Conservation (phyloP, 2,329 filamentous ascomycete species). For the Diaporthe sp. region DNA sequence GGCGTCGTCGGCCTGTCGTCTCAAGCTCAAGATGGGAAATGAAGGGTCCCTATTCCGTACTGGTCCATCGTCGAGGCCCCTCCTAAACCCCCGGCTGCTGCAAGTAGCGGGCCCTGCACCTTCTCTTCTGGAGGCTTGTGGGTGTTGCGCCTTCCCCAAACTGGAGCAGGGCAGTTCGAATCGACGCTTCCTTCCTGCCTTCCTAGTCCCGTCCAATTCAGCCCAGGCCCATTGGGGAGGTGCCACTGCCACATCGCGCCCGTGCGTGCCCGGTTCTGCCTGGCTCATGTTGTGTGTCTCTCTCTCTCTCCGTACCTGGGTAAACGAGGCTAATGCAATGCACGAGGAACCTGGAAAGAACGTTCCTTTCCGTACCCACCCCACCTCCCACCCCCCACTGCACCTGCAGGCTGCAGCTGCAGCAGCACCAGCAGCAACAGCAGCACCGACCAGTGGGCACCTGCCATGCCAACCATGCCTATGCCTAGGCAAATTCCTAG, state of each 20-base stretch:
- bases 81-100: neutral
- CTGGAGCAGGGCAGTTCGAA: neutral
- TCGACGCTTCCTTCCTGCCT: neutral
- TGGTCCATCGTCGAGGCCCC: neutral
- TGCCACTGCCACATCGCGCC: neutral
- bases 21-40: slow-evolving; percentile 27
- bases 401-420: slow-evolving; percentile 13
- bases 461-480: too few species aligned
- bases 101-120: neutral
- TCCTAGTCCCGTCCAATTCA: neutral
- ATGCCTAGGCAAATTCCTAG: neutral
- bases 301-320: neutral
- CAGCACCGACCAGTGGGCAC: slow-evolving; percentile 9
- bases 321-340: slow-evolving; percentile 18
- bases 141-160: slow-evolving; percentile 21
- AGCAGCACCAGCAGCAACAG: neutral
- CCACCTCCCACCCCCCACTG: neutral
- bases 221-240: slow-evolving; percentile 12
- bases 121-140: neutral
- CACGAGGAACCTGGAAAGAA: slow-evolving; percentile 29
- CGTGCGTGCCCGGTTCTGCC: slow-evolving; percentile 10
- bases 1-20: neutral
- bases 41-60: slow-evolving; percentile 20
- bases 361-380: slow-evolving; percentile 25
- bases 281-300: neutral